These are phyloP conservation scores for Trichosporon asahii DNA, from an alignment of 1,284 basidiomycete genomes.

Conservation along the genomic window DNA sequence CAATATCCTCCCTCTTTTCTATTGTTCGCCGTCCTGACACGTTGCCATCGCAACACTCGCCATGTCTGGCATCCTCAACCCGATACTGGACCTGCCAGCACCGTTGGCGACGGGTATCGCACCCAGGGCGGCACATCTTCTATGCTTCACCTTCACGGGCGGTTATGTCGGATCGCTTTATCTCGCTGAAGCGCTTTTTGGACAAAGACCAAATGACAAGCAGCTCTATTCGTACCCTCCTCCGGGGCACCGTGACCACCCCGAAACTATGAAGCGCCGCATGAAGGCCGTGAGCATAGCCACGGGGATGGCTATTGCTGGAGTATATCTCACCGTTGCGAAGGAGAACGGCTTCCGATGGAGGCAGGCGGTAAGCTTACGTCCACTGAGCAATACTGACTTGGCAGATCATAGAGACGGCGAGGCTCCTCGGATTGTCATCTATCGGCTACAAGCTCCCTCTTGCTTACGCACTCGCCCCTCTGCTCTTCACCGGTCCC, in stretches of 20 bases:
- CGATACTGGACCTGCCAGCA: conserved; percentile 29
- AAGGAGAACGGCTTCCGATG: conserved; percentile 19
- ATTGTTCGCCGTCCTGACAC: conserved; percentile 7
- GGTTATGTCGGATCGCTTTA: conserved; percentile 55
- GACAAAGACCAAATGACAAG: conserved; percentile 10
- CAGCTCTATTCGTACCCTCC: conserved; percentile 8
- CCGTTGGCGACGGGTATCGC: conserved; percentile 29
- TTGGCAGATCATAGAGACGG: conserved; percentile 28
- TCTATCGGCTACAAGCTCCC: conserved; percentile 21
- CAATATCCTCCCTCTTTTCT: not conserved
- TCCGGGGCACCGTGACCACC: conserved; percentile 47
- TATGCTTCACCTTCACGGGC: conserved; percentile 48
- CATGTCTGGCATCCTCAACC: conserved; percentile 18
- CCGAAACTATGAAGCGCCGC: conserved; percentile 44
- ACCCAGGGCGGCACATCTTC: conserved; percentile 33
- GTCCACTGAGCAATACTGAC: conserved; percentile 12
- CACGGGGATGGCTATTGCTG: conserved; percentile 36
- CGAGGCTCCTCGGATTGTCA: conserved; percentile 37
- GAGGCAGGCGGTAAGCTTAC: conserved; percentile 12
- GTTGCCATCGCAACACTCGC: not conserved
- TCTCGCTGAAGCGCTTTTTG: conserved; percentile 41
- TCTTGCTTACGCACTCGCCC: conserved; percentile 66
- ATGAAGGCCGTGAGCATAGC: conserved; percentile 46
- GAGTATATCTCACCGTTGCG: conserved; percentile 37
- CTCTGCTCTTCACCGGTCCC: conserved; percentile 78